These are phyloP conservation scores for Vitis hybrid DNA, from an alignment of 177 flowering plant genomes.

Conservation along the genomic window DNA sequence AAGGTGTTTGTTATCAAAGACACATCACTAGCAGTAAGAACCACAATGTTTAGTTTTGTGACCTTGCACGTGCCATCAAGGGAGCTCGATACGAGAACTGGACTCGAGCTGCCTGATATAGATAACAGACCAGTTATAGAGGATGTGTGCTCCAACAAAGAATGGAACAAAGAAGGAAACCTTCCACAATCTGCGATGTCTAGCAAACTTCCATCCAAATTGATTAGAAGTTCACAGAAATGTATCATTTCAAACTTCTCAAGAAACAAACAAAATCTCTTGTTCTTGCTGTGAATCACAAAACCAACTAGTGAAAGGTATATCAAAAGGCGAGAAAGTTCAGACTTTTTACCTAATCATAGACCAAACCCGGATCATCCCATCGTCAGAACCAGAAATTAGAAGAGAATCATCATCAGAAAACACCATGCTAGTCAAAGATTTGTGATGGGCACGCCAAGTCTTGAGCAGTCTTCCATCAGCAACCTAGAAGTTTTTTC, in stretches of 20 bases:
- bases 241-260: conserved; percentile 1
- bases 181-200: conserved; percentile 39
- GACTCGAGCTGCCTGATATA: conserved; percentile 27
- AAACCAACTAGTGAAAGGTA: background rate
- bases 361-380: conserved; percentile 50
- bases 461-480: conserved; percentile 52
- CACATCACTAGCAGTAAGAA: background rate
- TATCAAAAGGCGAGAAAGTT: background rate
- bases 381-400: conserved; percentile 54
- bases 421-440: conserved; percentile 44
- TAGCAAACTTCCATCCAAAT: conserved; percentile 47
- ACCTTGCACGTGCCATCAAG: conserved; percentile 67
- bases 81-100: conserved; percentile 50
- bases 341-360: conserved; percentile 39
- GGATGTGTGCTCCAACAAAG: conserved; percentile 36
- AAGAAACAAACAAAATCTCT: background rate
- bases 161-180: conserved; percentile 31
- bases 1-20: conserved; percentile 1
- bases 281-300: conserved; percentile 3
- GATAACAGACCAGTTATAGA: conserved; percentile 46
- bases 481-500: conserved; percentile 26
- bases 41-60: background rate
- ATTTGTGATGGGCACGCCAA: conserved; percentile 51
- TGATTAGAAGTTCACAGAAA: conserved; percentile 16
- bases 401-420: conserved; percentile 55